Conservation (phyloP, 2,329 filamentous ascomycete genomes). For the Atkinsonella texensis region DNA sequence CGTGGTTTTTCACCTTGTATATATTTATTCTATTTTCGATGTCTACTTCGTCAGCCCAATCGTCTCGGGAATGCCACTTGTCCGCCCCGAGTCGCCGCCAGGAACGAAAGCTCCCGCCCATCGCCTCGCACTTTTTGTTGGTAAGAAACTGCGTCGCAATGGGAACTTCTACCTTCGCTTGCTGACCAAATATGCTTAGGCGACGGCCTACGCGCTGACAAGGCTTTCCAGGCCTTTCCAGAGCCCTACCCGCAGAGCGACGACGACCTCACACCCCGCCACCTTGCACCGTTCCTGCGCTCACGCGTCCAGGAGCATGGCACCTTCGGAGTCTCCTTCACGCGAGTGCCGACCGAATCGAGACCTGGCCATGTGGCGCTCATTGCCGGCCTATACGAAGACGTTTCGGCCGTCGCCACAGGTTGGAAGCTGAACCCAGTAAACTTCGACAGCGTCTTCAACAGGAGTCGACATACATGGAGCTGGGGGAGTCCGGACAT, state of each 20-base stretch:
- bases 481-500: conserved; percentile 99
- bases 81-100: conserved; percentile 51
- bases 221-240: conserved; percentile 87
- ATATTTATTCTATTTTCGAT: conserved; percentile 93
- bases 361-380: conserved; percentile 92
- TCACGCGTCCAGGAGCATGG: conserved; percentile 79
- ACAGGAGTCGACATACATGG: conserved; percentile 92
- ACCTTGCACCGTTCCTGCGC: conserved; percentile 81
- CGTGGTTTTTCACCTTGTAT: conserved; percentile 84
- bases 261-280: conserved; percentile 57
- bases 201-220: conserved; percentile 91
- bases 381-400: conserved; percentile 93
- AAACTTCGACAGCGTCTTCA: conserved; percentile 98
- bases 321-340: conserved; percentile 96
- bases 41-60: conserved; percentile 98
- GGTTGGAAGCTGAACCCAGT: conserved; percentile 98
- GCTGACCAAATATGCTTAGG: conserved; percentile 30
- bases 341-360: conserved; percentile 91
- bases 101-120: conserved; percentile 65
- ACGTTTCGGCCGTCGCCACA: conserved; percentile 93
- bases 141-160: conserved; percentile 52
- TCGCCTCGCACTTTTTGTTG: conserved; percentile 67
- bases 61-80: conserved; percentile 85
- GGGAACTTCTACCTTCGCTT: not conserved
- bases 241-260: conserved; percentile 65